Percentiles rank a stretch among this genome's conserved stretches.
Conservation (phyloP, 2,329 filamentous ascomycete genomes). For the Alternaria atra region DNA sequence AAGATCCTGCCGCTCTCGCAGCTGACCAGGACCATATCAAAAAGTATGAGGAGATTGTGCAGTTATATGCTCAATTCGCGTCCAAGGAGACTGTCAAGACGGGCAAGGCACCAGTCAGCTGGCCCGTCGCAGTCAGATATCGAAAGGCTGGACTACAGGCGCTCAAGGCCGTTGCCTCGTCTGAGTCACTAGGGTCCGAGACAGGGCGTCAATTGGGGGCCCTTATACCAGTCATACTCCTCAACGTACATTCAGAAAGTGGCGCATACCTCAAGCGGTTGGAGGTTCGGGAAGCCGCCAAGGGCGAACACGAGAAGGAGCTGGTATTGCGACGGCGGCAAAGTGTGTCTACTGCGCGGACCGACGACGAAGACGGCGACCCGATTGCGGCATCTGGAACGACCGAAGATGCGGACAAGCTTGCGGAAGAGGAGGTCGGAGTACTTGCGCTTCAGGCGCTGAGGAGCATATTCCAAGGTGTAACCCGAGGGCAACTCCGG, state of each 20-base stretch:
- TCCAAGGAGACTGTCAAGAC: slow-evolving; percentile 64
- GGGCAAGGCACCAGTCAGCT: slow-evolving; percentile 64
- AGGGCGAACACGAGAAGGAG: slow-evolving; percentile 74
- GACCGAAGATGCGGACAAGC: slow-evolving; percentile 84
- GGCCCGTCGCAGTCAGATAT: slow-evolving; percentile 75
- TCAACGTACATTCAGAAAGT: slow-evolving; percentile 82
- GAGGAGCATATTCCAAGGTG: slow-evolving; percentile 83
- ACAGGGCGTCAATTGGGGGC: slow-evolving; percentile 78
- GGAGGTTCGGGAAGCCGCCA: slow-evolving; percentile 70
- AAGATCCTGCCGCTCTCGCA: slow-evolving; percentile 84
- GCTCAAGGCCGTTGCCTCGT: slow-evolving; percentile 79
- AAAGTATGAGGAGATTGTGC: slow-evolving; percentile 84
- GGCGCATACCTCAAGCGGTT: slow-evolving; percentile 75
- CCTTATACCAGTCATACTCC: slow-evolving; percentile 83
- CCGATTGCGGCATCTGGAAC: slow-evolving; percentile 76
- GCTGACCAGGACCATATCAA: slow-evolving; percentile 84
- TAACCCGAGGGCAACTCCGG: slow-evolving; percentile 83
- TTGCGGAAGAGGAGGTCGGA: slow-evolving; percentile 88
- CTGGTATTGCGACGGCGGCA: slow-evolving; percentile 71
- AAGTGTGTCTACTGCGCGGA: slow-evolving; percentile 81
- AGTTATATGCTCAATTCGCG: slow-evolving; percentile 80
- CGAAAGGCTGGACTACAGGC: slow-evolving; percentile 69
- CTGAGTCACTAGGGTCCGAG: slow-evolving; percentile 79
- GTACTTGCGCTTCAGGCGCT: slow-evolving; percentile 85
- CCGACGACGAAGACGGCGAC: slow-evolving; percentile 72